Evolutionary conservation across 176 grass and related monocot species (phyloP).

Genomic region (Elymus sibiricus): DNA sequence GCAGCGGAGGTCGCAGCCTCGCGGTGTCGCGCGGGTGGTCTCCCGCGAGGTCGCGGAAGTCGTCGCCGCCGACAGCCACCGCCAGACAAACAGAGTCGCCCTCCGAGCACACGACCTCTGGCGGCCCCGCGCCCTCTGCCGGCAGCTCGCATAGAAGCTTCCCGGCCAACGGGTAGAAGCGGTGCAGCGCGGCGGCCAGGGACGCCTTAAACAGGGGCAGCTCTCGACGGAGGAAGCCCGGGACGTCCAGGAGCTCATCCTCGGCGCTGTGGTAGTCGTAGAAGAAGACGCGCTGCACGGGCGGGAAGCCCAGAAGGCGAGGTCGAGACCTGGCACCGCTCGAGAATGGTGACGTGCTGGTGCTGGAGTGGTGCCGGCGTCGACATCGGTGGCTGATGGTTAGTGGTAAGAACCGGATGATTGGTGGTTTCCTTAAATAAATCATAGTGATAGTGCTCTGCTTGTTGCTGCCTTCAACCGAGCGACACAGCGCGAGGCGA

Average conservation of each 20-base stretch:
- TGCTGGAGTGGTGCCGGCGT: neutral
- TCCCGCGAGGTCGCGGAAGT: slow-evolving; percentile 51
- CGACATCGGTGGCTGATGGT: neutral
- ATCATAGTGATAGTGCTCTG: too few species aligned
- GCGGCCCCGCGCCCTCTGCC: too few species aligned
- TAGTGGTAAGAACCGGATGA: too few species aligned
- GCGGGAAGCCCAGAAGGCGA: slow-evolving; percentile 69
- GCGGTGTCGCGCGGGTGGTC: slow-evolving; percentile 32
- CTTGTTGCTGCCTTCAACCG: too few species aligned
- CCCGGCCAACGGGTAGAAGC: slow-evolving; percentile 63
- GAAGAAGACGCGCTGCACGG: slow-evolving; percentile 77
- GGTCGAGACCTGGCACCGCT: slow-evolving; percentile 32
- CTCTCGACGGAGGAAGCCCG: slow-evolving; percentile 22
- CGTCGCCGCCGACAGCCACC: slow-evolving; percentile 30
- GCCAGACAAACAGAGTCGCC: slow-evolving; percentile 31
- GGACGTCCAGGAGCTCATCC: neutral
- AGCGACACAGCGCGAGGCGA: too few species aligned
- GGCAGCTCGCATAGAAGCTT: slow-evolving; percentile 8
- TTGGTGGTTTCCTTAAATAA: too few species aligned
- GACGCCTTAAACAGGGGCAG: slow-evolving; percentile 42
- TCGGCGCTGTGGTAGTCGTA: slow-evolving; percentile 31
- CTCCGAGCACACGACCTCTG: slow-evolving; percentile 9
- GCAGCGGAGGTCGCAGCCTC: slow-evolving; percentile 40
- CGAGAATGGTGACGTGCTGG: slow-evolving; percentile 14
- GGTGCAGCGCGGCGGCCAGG: slow-evolving; percentile 51